Base-by-base conservation (phyloP, 2,329 filamentous ascomycete genomes). In the Diaporthe humulicola region DNA sequence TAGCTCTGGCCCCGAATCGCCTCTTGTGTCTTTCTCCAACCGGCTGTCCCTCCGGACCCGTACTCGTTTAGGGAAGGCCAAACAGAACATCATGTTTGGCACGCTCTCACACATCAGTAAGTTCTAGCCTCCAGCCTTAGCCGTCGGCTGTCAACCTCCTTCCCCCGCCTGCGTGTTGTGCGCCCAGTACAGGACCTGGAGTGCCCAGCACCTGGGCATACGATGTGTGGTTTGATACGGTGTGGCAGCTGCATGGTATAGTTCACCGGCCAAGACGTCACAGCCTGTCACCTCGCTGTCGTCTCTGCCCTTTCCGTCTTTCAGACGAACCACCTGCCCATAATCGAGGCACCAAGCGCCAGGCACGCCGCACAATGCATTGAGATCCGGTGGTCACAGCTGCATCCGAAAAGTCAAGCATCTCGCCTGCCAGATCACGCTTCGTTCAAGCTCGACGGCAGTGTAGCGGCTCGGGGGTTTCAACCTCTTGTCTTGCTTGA, bases 31-130 rank as follows among this genome's bases (percentile, higher is more conserved):
- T 30, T 5, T 33, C 28, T 17, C 42, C 22, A 28, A 22, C 33
- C 30, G 42, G 40, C 40, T 52, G 12, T 22, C 17, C 12, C 42
- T 50, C 54, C 54, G 42, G 17, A 4, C 25, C 69, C 70, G 33
- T 71, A 38, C 56, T 61, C 15, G n/a, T 52, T 54, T 30, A 30
- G 28, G 56, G 56, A 52, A 52, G 33, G 30, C 28, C 25, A 50
- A 36, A 52, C 25, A 71, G 57, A 75, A 71, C 79, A 80, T 75
- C 78, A 87, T 87, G 86, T 87, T 87, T 79, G 85, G 85, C 66
- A 84, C 81, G 71, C 82, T 87, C 76, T 76, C 84, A 70, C 81
- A 82, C 74, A 80, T 85, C 78, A 80, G 85, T 86, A 82, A 83
- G 85, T 82, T 69, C 40, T 54, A 52, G 42, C 70, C 74, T 73